phyloP scores from a whole-genome alignment of 2,329 filamentous ascomycete genomes.

The Elsinoe perseae region DNA sequence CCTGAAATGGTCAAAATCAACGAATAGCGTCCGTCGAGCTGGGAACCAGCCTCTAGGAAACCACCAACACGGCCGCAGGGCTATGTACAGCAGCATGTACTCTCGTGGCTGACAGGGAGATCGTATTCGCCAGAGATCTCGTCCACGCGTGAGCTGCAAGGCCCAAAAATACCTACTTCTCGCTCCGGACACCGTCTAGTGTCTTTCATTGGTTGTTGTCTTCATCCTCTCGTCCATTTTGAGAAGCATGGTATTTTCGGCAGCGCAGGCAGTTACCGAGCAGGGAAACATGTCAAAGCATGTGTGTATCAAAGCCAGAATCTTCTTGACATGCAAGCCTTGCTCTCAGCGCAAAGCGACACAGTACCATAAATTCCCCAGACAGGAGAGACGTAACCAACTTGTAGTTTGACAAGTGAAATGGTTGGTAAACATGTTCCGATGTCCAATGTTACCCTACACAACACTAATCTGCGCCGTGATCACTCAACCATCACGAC shows the following conservation, averaged over 20 bases:
- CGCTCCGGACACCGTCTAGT: neutral
- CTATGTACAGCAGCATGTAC: constrained; percentile 2
- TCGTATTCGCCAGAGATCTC: constrained; percentile 5
- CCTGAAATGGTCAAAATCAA: neutral
- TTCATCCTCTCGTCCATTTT: neutral
- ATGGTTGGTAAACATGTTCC: neutral
- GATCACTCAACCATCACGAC: constrained; percentile 13
- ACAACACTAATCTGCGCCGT: neutral
- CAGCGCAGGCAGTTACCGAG: neutral
- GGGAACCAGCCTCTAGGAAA: neutral
- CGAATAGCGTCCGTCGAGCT: neutral
- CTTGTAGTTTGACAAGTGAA: neutral
- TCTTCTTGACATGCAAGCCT: neutral
- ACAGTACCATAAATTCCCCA: no score
- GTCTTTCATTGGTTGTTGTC: neutral
- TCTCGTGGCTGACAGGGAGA: constrained; percentile 4
- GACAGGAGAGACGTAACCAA: neutral
- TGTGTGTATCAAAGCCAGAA: neutral
- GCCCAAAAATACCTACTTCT: constrained; percentile 13
- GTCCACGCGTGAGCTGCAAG: neutral
- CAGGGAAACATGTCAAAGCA: neutral
- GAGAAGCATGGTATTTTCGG: constrained; percentile 7
- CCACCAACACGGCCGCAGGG: constrained; percentile 5
- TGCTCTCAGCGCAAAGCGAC: neutral
- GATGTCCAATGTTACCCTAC: constrained; percentile 1